Conservation (phyloP, 179 eudicot species). For the Amaranthus tricolor region DNA sequence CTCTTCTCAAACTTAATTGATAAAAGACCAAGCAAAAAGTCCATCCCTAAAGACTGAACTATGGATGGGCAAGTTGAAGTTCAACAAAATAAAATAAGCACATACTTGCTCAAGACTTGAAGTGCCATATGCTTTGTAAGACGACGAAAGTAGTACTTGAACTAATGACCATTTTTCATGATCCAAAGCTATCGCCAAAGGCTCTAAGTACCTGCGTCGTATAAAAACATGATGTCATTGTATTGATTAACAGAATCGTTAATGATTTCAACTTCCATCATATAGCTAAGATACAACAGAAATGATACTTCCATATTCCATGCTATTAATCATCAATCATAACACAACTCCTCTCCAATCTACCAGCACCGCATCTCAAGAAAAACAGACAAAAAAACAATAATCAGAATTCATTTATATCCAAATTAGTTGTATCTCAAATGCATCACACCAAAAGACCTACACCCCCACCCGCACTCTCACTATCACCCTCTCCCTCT, state of each 20-base stretch:
- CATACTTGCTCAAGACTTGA: slow-evolving; percentile 85
- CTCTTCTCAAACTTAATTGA: slow-evolving; percentile 1
- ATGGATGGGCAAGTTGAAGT: slow-evolving; percentile 4
- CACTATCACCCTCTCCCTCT: too few species aligned
- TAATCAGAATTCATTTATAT: background rate
- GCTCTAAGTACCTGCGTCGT: slow-evolving; percentile 78
- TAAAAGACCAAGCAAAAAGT: background rate
- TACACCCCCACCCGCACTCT: too few species aligned
- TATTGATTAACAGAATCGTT: background rate
- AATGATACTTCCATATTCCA: background rate
- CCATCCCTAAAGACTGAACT: background rate
- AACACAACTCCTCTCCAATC: background rate
- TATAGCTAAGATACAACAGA: background rate
- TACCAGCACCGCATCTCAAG: background rate
- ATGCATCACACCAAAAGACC: too few species aligned
- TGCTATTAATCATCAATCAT: background rate
- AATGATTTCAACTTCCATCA: background rate
- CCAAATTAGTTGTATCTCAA: background rate
- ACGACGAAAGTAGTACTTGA: slow-evolving; percentile 84
- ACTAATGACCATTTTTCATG: slow-evolving; percentile 93
- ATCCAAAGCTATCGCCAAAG: slow-evolving; percentile 86
- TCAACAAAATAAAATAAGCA: slow-evolving; percentile 7
- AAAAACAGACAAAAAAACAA: background rate
- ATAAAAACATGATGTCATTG: slow-evolving; percentile 4
- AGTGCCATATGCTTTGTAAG: slow-evolving; percentile 87